Evolutionary conservation across 352 stramenopile species (phyloP), one percentile per base, ranked within the genome.

Genomic region (Pythium inflatum): DNA sequence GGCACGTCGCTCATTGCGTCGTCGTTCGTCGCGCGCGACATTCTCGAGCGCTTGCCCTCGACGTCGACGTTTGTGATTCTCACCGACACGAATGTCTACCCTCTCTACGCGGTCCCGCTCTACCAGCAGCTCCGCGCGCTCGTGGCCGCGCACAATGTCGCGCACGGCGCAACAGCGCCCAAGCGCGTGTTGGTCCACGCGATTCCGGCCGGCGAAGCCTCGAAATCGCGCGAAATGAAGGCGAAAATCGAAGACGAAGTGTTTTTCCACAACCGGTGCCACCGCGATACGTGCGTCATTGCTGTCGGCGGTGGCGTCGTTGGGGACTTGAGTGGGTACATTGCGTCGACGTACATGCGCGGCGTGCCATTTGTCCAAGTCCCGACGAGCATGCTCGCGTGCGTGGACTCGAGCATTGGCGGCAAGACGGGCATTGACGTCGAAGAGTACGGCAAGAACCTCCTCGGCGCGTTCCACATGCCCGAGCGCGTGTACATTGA

Each of bases 391-490:
- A 86, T 99, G 53, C 92, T 99, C 81, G 98, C 97, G n/a, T 99
- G 98, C 78, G 97, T 99, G 38, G 98, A 99, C 87, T 98, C 92
- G 61, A 98, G 90, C 69, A 98, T 99, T 46, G 98, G 97, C 53
- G 97, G 97, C 66, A 99, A 99, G 82, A 99, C 97, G 0, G 97
- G 97, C 75, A 96, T 99, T 50, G 97, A 99, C 74, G 97, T 91
- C 75, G 90, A 90, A 85, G 93, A 81, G 75, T 79, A 80, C 38
- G 75, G 96, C 77, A 99, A 99, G 85, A 99, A 99, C 79, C 96
- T 99, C 80, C 90, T 99, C 62, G 98, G 98, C 43, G 93, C 97
- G 31, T 99, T 99, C 85, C 96, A 99, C 81, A 98, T 99, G 89
- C 97, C 98, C 20, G 82, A 98, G 71, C 94, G 93, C 69, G 97